A percentile compares a stretch with the other conserved stretches of the same genome.
These are phyloP conservation scores for Wickerhamiella australiensis DNA, from an alignment of 805 yeast genomes.

Conservation along the genomic window DNA sequence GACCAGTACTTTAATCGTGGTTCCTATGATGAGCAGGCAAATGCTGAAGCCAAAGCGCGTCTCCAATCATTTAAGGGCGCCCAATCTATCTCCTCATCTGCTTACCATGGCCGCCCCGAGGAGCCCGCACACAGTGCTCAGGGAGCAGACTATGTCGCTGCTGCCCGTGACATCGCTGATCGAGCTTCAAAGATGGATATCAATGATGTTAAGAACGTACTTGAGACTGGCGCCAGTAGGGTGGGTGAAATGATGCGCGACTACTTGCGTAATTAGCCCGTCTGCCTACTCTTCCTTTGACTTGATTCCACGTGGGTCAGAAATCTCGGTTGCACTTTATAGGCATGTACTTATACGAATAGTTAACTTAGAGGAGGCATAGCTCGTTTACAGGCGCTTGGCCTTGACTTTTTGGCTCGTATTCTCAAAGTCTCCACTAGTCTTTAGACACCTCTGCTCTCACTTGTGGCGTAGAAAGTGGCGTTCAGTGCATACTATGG, in stretches of 20 bases:
- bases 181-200: conserved; percentile 49
- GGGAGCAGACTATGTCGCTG: conserved; percentile 23
- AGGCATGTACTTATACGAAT: not conserved
- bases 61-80: conserved; percentile 76
- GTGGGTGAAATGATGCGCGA: conserved; percentile 78
- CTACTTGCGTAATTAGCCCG: conserved; percentile 36
- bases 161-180: conserved; percentile 22
- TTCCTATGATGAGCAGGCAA: conserved; percentile 61
- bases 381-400: too few species aligned
- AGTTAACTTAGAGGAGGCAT: not conserved
- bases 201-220: conserved; percentile 75
- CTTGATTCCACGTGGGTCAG: not conserved
- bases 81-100: conserved; percentile 77
- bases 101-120: conserved; percentile 83
- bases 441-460: too few species aligned
- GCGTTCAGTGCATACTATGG: not conserved
- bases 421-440: too few species aligned
- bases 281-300: too few species aligned
- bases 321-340: not conserved
- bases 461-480: not conserved
- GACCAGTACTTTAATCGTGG: conserved; percentile 91
- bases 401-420: too few species aligned
- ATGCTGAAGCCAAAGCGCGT: conserved; percentile 70
- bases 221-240: conserved; percentile 89
- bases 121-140: conserved; percentile 29